Conservation (phyloP, 2,329 filamentous ascomycete genomes). For the Aureobasidium sp. region DNA sequence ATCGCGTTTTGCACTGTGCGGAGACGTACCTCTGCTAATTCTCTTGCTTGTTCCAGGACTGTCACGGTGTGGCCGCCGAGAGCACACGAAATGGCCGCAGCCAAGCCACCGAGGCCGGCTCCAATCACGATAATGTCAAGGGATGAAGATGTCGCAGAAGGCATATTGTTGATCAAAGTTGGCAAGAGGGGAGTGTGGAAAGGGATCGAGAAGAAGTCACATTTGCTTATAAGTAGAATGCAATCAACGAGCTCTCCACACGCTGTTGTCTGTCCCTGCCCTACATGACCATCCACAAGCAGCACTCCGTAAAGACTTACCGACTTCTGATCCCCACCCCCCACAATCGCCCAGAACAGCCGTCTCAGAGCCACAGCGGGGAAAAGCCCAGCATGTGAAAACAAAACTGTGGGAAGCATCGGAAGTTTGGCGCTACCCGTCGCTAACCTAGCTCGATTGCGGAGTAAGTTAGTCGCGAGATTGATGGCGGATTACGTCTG, state of each 20-base stretch:
- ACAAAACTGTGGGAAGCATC: neutral
- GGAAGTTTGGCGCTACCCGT: conserved; percentile 6
- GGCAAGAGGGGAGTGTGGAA: neutral
- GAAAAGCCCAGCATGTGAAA: neutral
- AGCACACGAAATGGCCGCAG: conserved; percentile 28
- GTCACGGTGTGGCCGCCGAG: conserved; percentile 28
- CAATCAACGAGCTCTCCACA: neutral
- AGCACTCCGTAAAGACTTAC: conserved; percentile 6
- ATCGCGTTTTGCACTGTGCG: neutral
- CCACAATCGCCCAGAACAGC: neutral
- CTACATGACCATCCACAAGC: neutral
- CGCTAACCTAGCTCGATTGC: neutral
- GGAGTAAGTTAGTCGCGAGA: neutral
- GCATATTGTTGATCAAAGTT: neutral
- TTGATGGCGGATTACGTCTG: conserved; percentile 5
- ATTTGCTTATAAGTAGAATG: conserved; percentile 2
- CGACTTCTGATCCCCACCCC: neutral
- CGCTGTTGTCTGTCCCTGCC: neutral
- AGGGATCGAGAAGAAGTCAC: neutral
- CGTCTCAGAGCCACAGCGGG: conserved; percentile 3
- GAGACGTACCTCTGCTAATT: conserved; percentile 22
- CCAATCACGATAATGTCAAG: conserved; percentile 29
- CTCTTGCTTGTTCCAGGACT: conserved; percentile 25
- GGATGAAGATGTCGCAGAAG: conserved; percentile 4
- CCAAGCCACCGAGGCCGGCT: conserved; percentile 29